Evolutionary conservation across 148 eudicot species (phyloP).

Genomic region (Camellia granthamiana): DNA sequence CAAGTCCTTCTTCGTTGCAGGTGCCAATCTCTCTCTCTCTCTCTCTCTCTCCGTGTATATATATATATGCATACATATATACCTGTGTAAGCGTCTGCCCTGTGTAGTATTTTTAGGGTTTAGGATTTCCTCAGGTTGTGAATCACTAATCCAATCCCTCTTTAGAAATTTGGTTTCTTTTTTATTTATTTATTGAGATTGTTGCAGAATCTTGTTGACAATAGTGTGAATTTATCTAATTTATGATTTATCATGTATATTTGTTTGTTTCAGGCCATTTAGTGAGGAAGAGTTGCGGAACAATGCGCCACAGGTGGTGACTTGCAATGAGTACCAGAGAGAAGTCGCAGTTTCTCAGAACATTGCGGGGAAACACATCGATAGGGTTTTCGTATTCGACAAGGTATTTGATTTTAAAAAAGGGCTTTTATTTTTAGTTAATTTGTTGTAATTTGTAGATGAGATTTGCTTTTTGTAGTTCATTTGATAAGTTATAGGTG

Average conservation of each 20-base stretch:
- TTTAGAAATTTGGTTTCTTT: too few species aligned
- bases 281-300: constrained; percentile 81
- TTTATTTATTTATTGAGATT: not conserved
- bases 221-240: not conserved
- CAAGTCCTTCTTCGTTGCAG: too few species aligned
- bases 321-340: constrained; percentile 77
- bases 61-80: too few species aligned
- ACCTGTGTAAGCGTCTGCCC: too few species aligned
- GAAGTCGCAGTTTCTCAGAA: constrained; percentile 92
- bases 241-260: not conserved
- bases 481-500: not conserved
- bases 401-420: constrained; percentile 43
- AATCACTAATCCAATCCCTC: not conserved
- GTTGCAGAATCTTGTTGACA: not conserved
- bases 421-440: not conserved
- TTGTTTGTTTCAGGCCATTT: constrained; percentile 61
- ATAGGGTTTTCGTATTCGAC: constrained; percentile 83
- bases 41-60: too few species aligned
- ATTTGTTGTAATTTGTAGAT: not conserved
- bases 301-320: constrained; percentile 90
- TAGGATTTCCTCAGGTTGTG: not conserved
- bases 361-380: constrained; percentile 87
- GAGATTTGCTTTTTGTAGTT: not conserved
- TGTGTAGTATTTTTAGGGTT: too few species aligned
- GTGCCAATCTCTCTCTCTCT: too few species aligned